A percentile compares a stretch with the other conserved stretches of the same genome.
These are phyloP conservation scores for Helianthus tuberosus DNA, from an alignment of 129 eudicot genomes.

Conservation along the genomic window DNA sequence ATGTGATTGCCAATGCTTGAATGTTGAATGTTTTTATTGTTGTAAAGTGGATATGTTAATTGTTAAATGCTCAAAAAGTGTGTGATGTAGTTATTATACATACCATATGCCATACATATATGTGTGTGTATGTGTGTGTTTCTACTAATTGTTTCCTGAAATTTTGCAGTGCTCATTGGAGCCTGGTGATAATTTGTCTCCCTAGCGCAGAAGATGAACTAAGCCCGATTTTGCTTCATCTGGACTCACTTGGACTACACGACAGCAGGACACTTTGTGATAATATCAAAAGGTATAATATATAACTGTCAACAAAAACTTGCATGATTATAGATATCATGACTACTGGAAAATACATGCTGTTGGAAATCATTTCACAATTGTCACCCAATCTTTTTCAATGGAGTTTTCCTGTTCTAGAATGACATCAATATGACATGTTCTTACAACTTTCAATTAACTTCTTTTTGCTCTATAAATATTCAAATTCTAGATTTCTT, in stretches of 20 bases:
- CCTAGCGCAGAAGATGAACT: constrained; percentile 76
- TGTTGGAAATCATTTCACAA: background rate
- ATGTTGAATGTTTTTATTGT: background rate
- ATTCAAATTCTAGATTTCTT: constrained; percentile 55
- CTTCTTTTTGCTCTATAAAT: constrained; percentile 8
- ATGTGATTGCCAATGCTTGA: constrained; percentile 7
- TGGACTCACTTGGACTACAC: constrained; percentile 90
- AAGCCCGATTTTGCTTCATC: constrained; percentile 87
- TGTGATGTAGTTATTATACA: background rate
- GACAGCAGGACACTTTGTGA: constrained; percentile 50
- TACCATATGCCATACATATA: background rate
- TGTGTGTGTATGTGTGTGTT: too few relatives aligned
- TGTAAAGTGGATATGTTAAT: background rate
- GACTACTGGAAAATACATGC: background rate
- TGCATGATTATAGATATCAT: constrained; percentile 8
- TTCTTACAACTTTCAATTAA: background rate
- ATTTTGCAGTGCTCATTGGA: constrained; percentile 82
- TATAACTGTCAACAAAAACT: background rate
- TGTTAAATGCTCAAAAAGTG: background rate
- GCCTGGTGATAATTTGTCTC: constrained; percentile 86
- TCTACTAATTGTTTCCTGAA: background rate
- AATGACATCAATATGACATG: background rate
- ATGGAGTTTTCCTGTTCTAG: background rate
- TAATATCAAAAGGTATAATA: constrained; percentile 64
- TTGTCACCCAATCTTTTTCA: constrained; percentile 7